phyloP scores from a whole-genome alignment of 1,284 basidiomycete species.

The Pascua sp. region DNA sequence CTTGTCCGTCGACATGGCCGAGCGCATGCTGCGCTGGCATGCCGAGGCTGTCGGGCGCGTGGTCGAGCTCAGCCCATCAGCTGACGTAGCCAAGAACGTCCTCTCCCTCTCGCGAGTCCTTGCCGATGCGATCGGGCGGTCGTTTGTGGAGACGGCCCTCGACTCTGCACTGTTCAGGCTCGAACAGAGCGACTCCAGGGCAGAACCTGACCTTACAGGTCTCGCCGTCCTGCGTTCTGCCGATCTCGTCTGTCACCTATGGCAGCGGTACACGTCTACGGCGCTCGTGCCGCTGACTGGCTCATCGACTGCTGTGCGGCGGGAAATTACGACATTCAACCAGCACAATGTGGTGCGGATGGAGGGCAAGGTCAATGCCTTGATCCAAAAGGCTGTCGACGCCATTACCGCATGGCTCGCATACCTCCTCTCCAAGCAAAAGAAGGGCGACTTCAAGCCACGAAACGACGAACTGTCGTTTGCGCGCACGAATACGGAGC shows the following conservation, averaged over 20 bases:
- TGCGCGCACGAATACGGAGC: constrained; percentile 90
- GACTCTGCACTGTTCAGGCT: constrained; percentile 76
- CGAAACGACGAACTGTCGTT: constrained; percentile 93
- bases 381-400: constrained; percentile 81
- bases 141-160: constrained; percentile 85
- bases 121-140: constrained; percentile 79
- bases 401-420: constrained; percentile 69
- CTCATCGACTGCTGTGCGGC: constrained; percentile 76
- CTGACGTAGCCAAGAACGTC: constrained; percentile 88
- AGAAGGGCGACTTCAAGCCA: constrained; percentile 94
- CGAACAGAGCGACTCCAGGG: constrained; percentile 68
- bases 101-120: constrained; percentile 80
- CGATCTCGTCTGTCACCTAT: constrained; percentile 90
- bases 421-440: constrained; percentile 75
- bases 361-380: constrained; percentile 77
- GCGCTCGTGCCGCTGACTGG: constrained; percentile 85
- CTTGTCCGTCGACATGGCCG: constrained; percentile 69
- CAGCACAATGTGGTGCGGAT: constrained; percentile 82
- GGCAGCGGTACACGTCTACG: constrained; percentile 93
- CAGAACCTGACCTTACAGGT: constrained; percentile 73
- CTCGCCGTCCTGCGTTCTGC: constrained; percentile 67
- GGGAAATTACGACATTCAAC: constrained; percentile 93
- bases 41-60: constrained; percentile 90
- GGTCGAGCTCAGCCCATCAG: constrained; percentile 73
- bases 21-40: constrained; percentile 92